Percentiles rank a stretch among this genome's conserved stretches.
Conservation (phyloP, 495 filamentous ascomycete species). For the Hypoxylon trugodes region DNA sequence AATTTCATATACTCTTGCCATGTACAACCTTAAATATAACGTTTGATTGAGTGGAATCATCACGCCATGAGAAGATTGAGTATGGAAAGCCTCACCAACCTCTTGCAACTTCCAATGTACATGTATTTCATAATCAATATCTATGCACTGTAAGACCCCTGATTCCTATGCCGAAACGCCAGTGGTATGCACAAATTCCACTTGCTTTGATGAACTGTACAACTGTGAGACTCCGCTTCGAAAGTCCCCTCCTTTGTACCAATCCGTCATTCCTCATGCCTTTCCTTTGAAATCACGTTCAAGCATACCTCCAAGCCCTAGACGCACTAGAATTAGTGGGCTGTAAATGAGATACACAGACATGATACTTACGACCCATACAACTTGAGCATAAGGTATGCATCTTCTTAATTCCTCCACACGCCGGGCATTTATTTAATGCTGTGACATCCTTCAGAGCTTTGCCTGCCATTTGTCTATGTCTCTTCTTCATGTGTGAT, state of each 20-base stretch:
- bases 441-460: constrained; percentile 86
- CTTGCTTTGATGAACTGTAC: constrained; percentile 11
- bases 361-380: constrained; percentile 48
- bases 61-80: too few species aligned
- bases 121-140: constrained; percentile 12
- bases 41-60: too few species aligned
- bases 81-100: too few species aligned
- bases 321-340: constrained; percentile 4
- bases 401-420: constrained; percentile 84
- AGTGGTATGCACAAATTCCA: constrained; percentile 20
- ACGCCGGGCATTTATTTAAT: constrained; percentile 86
- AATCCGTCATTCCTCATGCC: constrained; percentile 7
- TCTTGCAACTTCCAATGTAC: constrained; percentile 19
- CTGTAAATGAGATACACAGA: not conserved
- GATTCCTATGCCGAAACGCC: constrained; percentile 24
- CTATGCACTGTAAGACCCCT: constrained; percentile 15
- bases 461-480: constrained; percentile 93
- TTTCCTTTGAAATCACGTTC: constrained; percentile 32
- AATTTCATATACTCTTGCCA: too few species aligned
- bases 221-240: not conserved
- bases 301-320: constrained; percentile 31
- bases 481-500: constrained; percentile 93
- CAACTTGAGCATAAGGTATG: constrained; percentile 90
- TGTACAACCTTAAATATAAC: too few species aligned
- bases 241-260: not conserved